Conservation (phyloP, 257 asterid species). For the Salvia splendens region DNA sequence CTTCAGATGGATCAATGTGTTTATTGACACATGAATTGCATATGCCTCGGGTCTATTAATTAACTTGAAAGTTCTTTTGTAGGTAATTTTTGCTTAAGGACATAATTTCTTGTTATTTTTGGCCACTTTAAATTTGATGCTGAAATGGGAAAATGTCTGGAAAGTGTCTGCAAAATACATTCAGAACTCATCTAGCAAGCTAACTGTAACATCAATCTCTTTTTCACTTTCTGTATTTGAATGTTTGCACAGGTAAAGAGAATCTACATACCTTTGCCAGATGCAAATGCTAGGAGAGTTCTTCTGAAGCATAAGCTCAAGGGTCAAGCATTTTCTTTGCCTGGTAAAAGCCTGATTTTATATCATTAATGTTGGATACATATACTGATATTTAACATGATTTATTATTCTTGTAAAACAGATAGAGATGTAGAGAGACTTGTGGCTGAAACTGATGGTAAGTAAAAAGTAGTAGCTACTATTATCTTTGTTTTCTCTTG, state of each 20-base stretch:
- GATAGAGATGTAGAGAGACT: slow-evolving; percentile 82
- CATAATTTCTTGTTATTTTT: slow-evolving; percentile 15
- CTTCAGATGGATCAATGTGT: slow-evolving; percentile 1
- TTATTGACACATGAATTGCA: slow-evolving; percentile 4
- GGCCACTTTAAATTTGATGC: slow-evolving; percentile 11
- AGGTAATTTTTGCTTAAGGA: slow-evolving; percentile 8
- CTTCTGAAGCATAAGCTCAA: slow-evolving; percentile 89
- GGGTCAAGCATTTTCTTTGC: slow-evolving; percentile 81
- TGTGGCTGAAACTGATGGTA: slow-evolving; percentile 85
- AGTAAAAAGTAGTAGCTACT: slow-evolving; percentile 17
- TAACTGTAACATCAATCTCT: slow-evolving; percentile 12
- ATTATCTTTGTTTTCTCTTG: slow-evolving; percentile 1
- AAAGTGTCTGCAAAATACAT: slow-evolving; percentile 12
- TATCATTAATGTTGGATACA: slow-evolving; percentile 22
- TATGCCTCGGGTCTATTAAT: slow-evolving; percentile 1
- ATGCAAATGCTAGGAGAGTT: slow-evolving; percentile 71
- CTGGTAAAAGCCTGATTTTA: slow-evolving; percentile 56
- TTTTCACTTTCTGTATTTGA: not conserved
- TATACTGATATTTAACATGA: slow-evolving; percentile 27
- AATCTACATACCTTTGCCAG: slow-evolving; percentile 96
- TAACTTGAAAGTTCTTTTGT: not conserved
- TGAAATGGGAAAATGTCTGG: slow-evolving; percentile 22
- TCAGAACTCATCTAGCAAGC: slow-evolving; percentile 3
- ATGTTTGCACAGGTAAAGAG: slow-evolving; percentile 75
- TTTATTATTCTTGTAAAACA: slow-evolving; percentile 43